Base-by-base conservation (phyloP, 202 grass and related monocot species). In the Schoenoplectus triqueter region DNA sequence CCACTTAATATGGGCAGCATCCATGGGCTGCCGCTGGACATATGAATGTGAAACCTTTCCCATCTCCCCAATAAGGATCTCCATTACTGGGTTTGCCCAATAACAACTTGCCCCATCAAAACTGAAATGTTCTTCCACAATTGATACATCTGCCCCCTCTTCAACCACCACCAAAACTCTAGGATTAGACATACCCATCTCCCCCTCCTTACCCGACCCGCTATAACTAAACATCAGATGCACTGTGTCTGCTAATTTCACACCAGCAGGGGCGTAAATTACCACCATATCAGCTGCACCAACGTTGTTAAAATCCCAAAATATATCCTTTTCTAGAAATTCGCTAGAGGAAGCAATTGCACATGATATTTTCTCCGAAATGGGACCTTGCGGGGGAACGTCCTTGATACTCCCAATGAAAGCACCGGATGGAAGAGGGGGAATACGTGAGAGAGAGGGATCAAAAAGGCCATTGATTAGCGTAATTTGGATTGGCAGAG, bases 1-100 rank as follows among this genome's bases (percentile, higher is more conserved):
- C 95, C 95, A 98, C 80, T 98, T 98, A 41, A 92, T 95, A 90
- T 95, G 95, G 1, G 90, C 95, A 0, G 95, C 91, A 14, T 77
- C 80, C 17, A 68, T 73, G 6, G 95, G 90, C 70, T 98, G 95
- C 6, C 69, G 88, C 82, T 98, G 95, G 63, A 95, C 9, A 44
- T 98, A 98, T 7, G 95, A 95, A 82, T 95, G 95, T 3, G 88
- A 88, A 59, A 95, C 93, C 66, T 87, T 98, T 1, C 88, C 93
- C 15, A 84, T 80, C 80, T 95, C 87, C 0, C 91, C 88, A 0
- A 95, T 77, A 52, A 89, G n/a, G 56, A 98, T 92, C 78, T 98
- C 95, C 79, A 92, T 81, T 39, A 95, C 91, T 2, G 95, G 91
- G 84, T 98, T 98, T 3, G 95, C 93, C 95, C 95, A 98, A 80